These are phyloP conservation scores for Solanum hybrid DNA, from an alignment of 305 asterid species.

Conservation along the genomic window DNA sequence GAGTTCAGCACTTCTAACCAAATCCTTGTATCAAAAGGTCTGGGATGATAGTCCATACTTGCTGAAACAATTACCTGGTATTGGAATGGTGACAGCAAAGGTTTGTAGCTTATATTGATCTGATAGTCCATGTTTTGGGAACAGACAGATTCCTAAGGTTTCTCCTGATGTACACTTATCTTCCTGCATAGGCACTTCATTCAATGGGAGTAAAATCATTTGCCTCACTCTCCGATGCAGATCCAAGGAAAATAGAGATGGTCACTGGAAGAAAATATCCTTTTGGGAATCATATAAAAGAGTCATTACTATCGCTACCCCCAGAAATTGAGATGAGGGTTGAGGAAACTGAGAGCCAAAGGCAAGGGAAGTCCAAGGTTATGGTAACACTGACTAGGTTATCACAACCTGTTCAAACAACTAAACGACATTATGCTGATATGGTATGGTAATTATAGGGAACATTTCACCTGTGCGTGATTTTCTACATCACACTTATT, in stretches of 20 bases:
- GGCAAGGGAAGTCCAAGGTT: constrained; percentile 65
- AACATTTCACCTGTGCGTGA: background rate
- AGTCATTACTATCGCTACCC: constrained; percentile 65
- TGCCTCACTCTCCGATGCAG: constrained; percentile 76
- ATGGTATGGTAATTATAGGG: constrained; percentile 39
- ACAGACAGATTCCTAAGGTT: background rate
- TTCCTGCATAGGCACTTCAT: constrained; percentile 62
- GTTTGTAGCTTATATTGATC: constrained; percentile 25
- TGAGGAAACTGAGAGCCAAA: constrained; percentile 50
- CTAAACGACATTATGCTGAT: constrained; percentile 80
- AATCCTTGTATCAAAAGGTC: constrained; percentile 58
- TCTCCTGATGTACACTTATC: background rate
- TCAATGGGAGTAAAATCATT: constrained; percentile 93
- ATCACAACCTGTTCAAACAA: constrained; percentile 42
- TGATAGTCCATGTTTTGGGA: background rate
- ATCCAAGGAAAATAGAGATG: constrained; percentile 92
- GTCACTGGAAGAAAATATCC: constrained; percentile 90
- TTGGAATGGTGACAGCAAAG: constrained; percentile 99
- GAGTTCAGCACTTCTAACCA: constrained; percentile 54
- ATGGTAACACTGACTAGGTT: constrained; percentile 69
- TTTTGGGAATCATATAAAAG: constrained; percentile 94
- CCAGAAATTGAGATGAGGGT: constrained; percentile 71
- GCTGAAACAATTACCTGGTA: constrained; percentile 95
- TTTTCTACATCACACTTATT: background rate
- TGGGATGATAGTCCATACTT: constrained; percentile 84